Evolutionary conservation across 306 rosid species (phyloP), one percentile per base, ranked within the genome.

Genomic region (Gynostemma pentaphyllum): DNA sequence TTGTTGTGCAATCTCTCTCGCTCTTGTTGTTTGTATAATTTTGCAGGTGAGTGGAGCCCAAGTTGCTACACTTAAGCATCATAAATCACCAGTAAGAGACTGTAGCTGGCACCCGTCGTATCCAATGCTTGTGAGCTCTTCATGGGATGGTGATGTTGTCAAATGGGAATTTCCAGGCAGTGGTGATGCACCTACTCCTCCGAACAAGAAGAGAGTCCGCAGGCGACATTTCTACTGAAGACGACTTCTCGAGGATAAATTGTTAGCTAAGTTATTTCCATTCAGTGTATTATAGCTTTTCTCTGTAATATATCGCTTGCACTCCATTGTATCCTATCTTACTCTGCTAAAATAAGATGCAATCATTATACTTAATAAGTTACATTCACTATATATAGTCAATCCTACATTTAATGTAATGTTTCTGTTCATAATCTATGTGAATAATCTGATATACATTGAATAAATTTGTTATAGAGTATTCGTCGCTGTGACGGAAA

Each of bases 61-160:
- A 82, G 99, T 92, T 37, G 95, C 95, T 5, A 76, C 81, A n/a
- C 81, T 92, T 28, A 84, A 84, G 85, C 92, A 92, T 76, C 99
- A 88, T 52, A 88, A 81, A 63, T 82, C 88, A 18, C 87, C 95
- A 9, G 96, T 86, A 23, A 84, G 99, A 76, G 99, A 92, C 55
- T 92, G 99, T 75, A 86, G 95, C 68, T 92, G 99, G 99, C 99
- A 92, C 75, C 99, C 99, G 7, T 69, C 67, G 60, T 81, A 82
- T 57, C 84, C 87, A 1, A 84, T 70, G 84, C 90, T 88, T 10
- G 87, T 86, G 45, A 92, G 99, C 79, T 86, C 99, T 40, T 88
- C 94, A 8, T 92, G 99, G 96, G 96, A 92, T 62, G 99, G 99
- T 23, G 94, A 79, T 48, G 59, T 92, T 0, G 95, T 81, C 62